A percentile compares a stretch with the other conserved stretches of the same genome.
phyloP scores from a whole-genome alignment of 352 stramenopile species.

The Phytopythium cucurbitacearum region DNA sequence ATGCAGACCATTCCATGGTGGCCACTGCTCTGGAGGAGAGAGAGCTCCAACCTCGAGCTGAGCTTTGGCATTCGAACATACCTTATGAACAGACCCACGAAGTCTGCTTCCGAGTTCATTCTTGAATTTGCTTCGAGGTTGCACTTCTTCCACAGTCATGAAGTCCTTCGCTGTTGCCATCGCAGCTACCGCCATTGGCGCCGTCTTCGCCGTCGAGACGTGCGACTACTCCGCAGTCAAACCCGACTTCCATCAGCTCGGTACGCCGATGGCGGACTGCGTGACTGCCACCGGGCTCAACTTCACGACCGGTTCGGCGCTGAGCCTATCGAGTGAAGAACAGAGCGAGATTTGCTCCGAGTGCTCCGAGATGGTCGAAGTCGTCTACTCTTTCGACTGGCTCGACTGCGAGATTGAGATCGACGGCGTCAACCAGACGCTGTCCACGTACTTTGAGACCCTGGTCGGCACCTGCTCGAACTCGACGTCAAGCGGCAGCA shows the following conservation, averaged over 20 bases:
- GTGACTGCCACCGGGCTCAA: slow-evolving; percentile 12
- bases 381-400: slow-evolving; percentile 10
- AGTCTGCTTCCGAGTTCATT: background rate
- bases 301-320: slow-evolving; percentile 4
- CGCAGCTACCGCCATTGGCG: background rate
- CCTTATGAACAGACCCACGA: too few relatives aligned
- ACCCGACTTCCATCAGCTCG: slow-evolving; percentile 10
- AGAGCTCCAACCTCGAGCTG: too few relatives aligned
- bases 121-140: slow-evolving; percentile 5
- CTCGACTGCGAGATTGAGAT: slow-evolving; percentile 13
- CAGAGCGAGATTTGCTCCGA: slow-evolving; percentile 12
- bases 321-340: slow-evolving; percentile 4
- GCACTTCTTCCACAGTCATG: background rate
- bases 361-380: slow-evolving; percentile 8
- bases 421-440: slow-evolving; percentile 10
- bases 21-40: too few relatives aligned
- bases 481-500: slow-evolving; percentile 2
- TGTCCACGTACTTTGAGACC: slow-evolving; percentile 14
- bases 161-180: background rate
- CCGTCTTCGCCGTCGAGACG: slow-evolving; percentile 3
- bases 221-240: slow-evolving; percentile 12
- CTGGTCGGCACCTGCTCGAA: slow-evolving; percentile 9
- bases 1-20: too few relatives aligned
- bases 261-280: slow-evolving; percentile 7
- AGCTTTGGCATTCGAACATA: too few relatives aligned